Conservation (phyloP, 169 alveolate species). For the Cryptosporidium sp. region DNA sequence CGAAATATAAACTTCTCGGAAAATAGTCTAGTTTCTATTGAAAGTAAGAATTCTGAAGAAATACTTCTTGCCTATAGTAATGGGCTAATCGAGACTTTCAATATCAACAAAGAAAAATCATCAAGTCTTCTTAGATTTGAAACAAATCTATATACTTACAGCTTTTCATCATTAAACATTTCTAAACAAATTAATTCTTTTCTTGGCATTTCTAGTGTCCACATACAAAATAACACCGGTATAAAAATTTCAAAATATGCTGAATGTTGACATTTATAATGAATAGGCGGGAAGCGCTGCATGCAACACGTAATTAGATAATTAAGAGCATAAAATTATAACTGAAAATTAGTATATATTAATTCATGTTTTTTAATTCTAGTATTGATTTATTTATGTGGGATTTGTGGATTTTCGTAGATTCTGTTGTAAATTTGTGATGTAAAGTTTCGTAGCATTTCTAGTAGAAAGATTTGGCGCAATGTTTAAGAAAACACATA, state of each 20-base stretch:
- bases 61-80: slow-evolving; percentile 1
- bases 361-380: no score
- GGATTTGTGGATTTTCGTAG: neutral
- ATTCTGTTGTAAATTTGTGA: no score
- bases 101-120: neutral
- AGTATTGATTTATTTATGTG: no score
- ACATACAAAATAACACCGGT: slow-evolving; percentile 26
- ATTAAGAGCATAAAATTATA: no score
- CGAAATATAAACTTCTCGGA: neutral
- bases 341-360: no score
- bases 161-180: slow-evolving; percentile 30
- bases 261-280: neutral
- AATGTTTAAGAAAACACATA: neutral
- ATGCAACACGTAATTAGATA: neutral
- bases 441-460: no score
- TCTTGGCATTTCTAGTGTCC: slow-evolving; percentile 32
- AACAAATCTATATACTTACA: neutral
- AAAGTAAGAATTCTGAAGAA: slow-evolving; percentile 41
- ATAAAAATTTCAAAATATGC: slow-evolving; percentile 11
- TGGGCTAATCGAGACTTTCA: neutral
- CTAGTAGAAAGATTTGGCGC: no score
- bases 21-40: slow-evolving; percentile 18
- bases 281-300: neutral
- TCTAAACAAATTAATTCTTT: neutral
- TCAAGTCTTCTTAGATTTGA: neutral